Evolutionary conservation across 495 filamentous ascomycete genomes (phyloP).

Genomic region (Lasiosphaeria ovina): DNA sequence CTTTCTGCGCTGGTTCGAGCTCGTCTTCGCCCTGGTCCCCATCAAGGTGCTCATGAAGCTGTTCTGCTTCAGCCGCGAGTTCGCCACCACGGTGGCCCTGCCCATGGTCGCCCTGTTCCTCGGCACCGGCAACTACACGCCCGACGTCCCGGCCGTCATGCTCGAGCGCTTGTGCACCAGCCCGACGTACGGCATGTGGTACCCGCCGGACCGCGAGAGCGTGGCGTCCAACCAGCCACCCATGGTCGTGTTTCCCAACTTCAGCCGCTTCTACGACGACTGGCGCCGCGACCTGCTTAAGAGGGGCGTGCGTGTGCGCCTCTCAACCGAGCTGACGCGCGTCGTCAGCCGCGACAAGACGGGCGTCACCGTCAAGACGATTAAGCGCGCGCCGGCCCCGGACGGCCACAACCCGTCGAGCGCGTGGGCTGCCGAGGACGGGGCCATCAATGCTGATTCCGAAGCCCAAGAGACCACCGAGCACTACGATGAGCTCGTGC

Average conservation of each 20-base stretch:
- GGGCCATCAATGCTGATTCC: constrained; percentile 24
- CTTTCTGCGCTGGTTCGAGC: constrained; percentile 66
- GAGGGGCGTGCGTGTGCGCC: constrained; percentile 63
- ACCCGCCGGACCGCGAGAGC: constrained; percentile 58
- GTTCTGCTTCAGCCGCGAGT: constrained; percentile 72
- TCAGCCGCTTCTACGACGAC: constrained; percentile 66
- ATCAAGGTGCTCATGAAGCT: constrained; percentile 67
- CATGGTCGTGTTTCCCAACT: constrained; percentile 80
- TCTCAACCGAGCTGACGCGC: constrained; percentile 59
- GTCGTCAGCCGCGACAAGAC: constrained; percentile 56
- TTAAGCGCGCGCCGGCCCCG: constrained; percentile 28
- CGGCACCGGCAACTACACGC: constrained; percentile 75
- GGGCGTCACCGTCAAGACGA: constrained; percentile 52
- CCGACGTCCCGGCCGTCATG: constrained; percentile 71
- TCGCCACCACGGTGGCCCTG: constrained; percentile 65
- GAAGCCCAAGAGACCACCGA: constrained; percentile 25
- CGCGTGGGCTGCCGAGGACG: constrained; percentile 23
- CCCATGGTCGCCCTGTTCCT: constrained; percentile 79
- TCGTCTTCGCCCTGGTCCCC: constrained; percentile 70
- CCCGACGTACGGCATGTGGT: constrained; percentile 75
- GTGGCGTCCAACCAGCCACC: constrained; percentile 67
- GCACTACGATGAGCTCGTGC: constrained; percentile 69
- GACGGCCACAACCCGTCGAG: constrained; percentile 40
- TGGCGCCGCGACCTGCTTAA: constrained; percentile 61
- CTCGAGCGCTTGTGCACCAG: constrained; percentile 74